phyloP scores from a whole-genome alignment of 2,329 filamentous ascomycete genomes.

The Clathrospora elynae region DNA sequence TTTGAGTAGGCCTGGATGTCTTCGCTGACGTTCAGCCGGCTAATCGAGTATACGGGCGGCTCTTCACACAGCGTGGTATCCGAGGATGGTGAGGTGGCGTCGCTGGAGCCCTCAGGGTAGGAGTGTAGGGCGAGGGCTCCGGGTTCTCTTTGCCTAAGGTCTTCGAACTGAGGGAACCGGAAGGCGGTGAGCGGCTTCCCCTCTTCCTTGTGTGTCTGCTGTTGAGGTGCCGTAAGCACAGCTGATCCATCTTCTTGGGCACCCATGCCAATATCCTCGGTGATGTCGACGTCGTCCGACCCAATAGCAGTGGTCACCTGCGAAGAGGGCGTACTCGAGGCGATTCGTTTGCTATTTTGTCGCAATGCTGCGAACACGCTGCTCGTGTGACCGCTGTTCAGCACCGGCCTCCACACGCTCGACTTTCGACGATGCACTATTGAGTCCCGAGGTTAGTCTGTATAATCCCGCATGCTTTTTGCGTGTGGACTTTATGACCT shows the following conservation, averaged over 20 bases:
- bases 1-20: background rate
- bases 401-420: slow-evolving; percentile 6
- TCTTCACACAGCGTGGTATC: slow-evolving; percentile 18
- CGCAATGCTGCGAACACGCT: slow-evolving; percentile 12
- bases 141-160: background rate
- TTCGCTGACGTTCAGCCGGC: background rate
- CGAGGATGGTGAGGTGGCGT: slow-evolving; percentile 12
- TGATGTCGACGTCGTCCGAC: background rate
- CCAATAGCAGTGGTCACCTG: background rate
- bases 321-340: background rate
- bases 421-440: slow-evolving; percentile 5
- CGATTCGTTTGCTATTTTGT: slow-evolving; percentile 4
- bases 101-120: background rate
- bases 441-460: slow-evolving; percentile 2
- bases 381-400: slow-evolving; percentile 1
- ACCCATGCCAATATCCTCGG: background rate
- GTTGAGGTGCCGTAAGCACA: background rate
- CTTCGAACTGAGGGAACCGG: slow-evolving; percentile 3
- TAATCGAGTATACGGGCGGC: background rate
- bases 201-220: background rate
- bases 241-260: background rate
- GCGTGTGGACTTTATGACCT: background rate
- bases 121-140: background rate
- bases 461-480: background rate
- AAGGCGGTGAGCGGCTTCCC: background rate